A percentile compares a stretch with the other conserved stretches of the same genome.
Conservation (phyloP, 2,329 filamentous ascomycete genomes). For the Arthrinium puccinioides region DNA sequence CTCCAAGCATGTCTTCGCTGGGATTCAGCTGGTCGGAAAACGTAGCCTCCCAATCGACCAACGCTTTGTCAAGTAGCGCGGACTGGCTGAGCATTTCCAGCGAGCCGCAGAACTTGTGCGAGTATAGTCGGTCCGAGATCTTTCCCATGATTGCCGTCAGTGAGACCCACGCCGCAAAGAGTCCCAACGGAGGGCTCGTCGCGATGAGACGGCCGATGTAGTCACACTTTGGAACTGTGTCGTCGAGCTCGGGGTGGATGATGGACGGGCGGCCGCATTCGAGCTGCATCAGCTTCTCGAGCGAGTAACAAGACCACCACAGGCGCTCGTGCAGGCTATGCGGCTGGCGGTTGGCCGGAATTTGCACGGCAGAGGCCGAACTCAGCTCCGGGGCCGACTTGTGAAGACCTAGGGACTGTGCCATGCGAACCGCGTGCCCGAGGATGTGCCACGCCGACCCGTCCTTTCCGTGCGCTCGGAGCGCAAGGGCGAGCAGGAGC, state of each 20-base stretch:
- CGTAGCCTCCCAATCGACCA: conserved; percentile 9
- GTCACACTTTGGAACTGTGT: neutral
- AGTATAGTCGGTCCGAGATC: conserved; percentile 9
- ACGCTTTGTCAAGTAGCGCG: conserved; percentile 7
- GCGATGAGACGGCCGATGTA: too few relatives aligned
- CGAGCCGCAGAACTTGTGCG: conserved; percentile 4
- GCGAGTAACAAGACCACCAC: conserved; percentile 13
- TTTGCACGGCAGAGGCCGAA: too few relatives aligned
- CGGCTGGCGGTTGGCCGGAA: neutral
- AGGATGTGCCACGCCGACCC: conserved; percentile 17
- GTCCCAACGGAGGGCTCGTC: too few relatives aligned
- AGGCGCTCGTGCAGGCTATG: conserved; percentile 3
- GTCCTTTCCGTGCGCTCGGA: conserved; percentile 13
- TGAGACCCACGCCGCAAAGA: conserved; percentile 10
- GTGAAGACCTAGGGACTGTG: conserved; percentile 18
- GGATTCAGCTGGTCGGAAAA: conserved; percentile 6
- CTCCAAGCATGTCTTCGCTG: neutral
- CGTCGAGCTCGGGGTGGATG: conserved; percentile 12
- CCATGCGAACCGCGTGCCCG: conserved; percentile 16
- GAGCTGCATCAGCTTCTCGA: conserved; percentile 16
- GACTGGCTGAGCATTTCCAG: conserved; percentile 5
- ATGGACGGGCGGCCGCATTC: conserved; percentile 15
- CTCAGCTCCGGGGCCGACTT: conserved; percentile 3
- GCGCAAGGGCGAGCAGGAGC: conserved; percentile 9
- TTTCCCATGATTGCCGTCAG: conserved; percentile 9